These are phyloP conservation scores for Coemansia sp. DNA, from an alignment of 192 early-diverging fungal genomes.

Conservation along the genomic window DNA sequence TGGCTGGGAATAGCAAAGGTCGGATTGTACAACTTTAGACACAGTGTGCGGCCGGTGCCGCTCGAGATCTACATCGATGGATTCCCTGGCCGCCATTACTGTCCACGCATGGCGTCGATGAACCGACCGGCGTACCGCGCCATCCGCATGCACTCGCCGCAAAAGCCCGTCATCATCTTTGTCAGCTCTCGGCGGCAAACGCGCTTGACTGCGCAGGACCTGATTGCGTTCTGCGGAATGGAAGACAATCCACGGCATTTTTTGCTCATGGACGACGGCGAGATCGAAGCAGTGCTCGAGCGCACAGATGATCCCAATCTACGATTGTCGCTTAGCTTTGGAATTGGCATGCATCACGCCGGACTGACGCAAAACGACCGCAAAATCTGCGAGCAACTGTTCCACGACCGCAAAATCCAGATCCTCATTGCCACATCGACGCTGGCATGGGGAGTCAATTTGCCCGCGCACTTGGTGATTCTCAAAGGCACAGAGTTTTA, in stretches of 20 bases:
- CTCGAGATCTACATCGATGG: slow-evolving; percentile 97
- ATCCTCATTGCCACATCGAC: slow-evolving; percentile 94
- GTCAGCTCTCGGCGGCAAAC: slow-evolving; percentile 97
- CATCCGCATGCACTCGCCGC: slow-evolving; percentile 91
- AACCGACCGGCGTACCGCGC: slow-evolving; percentile 95
- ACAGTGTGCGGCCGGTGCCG: slow-evolving; percentile 95
- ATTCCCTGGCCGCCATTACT: slow-evolving; percentile 95
- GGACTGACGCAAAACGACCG: slow-evolving; percentile 88
- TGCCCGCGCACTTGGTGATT: slow-evolving; percentile 95
- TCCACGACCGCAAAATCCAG: slow-evolving; percentile 93
- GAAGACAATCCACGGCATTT: slow-evolving; percentile 92
- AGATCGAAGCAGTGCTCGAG: slow-evolving; percentile 69
- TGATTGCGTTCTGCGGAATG: slow-evolving; percentile 88
- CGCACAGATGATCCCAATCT: slow-evolving; percentile 80
- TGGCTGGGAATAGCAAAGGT: slow-evolving; percentile 89
- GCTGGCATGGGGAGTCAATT: slow-evolving; percentile 97
- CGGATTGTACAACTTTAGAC: slow-evolving; percentile 95
- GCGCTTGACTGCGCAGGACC: slow-evolving; percentile 92
- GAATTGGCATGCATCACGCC: slow-evolving; percentile 97
- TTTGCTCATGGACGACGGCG: slow-evolving; percentile 77
- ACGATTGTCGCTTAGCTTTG: slow-evolving; percentile 81
- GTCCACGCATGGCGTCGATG: slow-evolving; percentile 98
- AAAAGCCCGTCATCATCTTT: slow-evolving; percentile 95
- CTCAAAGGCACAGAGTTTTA: slow-evolving; percentile 98
- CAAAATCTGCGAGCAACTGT: slow-evolving; percentile 88